A percentile compares a stretch with the other conserved stretches of the same genome.
Evolutionary conservation across 1,284 basidiomycete species (phyloP).

Genomic region (Fomitiporia mediterranea): DNA sequence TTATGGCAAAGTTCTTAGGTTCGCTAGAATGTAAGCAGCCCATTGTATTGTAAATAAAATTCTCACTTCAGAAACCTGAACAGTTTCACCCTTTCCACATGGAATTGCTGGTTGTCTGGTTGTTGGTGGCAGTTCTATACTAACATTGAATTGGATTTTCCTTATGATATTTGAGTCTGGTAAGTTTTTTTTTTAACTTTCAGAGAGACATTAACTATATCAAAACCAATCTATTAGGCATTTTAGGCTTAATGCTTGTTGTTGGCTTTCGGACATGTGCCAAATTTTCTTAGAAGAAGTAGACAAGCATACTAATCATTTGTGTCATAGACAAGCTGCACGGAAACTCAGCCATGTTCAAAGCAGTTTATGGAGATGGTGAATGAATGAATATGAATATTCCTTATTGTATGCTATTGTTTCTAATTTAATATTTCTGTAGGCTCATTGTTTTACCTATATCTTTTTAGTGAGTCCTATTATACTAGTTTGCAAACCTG

Average conservation of each 20-base stretch:
- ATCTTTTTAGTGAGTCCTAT: background rate
- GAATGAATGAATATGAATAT: background rate
- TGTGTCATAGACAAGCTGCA: background rate
- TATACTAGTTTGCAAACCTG: background rate
- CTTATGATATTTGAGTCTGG: conserved; percentile 11
- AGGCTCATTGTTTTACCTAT: conserved; percentile 7
- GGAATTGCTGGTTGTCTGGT: conserved; percentile 7
- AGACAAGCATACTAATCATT: background rate
- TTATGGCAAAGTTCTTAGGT: conserved; percentile 2
- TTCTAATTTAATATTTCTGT: background rate
- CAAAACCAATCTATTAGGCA: background rate
- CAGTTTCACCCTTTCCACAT: background rate
- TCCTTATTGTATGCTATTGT: background rate
- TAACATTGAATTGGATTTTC: conserved; percentile 6
- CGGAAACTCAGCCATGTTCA: background rate
- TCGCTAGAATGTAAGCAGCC: conserved; percentile 1
- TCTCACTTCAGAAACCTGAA: background rate
- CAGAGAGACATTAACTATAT: background rate
- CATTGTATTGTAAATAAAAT: background rate
- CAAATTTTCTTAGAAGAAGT: background rate
- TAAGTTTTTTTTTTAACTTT: background rate
- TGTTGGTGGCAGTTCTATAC: background rate
- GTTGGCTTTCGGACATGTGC: background rate
- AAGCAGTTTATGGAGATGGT: conserved; percentile 12
- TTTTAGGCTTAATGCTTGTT: background rate